Evolutionary conservation across 129 eudicot genomes (phyloP).

Genomic region (Calendula officinalis): DNA sequence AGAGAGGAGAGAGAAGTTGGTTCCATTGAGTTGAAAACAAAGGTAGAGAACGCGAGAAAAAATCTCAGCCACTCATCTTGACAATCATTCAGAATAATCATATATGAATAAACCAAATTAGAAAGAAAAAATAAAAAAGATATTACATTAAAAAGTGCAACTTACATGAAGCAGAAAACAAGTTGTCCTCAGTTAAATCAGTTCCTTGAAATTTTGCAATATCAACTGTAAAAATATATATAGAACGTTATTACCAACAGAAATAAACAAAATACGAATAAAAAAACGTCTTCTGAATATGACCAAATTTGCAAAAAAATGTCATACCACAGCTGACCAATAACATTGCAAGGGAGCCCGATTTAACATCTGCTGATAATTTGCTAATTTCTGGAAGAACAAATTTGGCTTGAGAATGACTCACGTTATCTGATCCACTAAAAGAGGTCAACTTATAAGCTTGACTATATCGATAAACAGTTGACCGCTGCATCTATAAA

Average conservation of each 20-base stretch:
- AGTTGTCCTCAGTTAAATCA: slow-evolving; percentile 45
- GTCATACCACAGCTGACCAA: slow-evolving; percentile 84
- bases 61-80: background rate
- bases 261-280: slow-evolving; percentile 3
- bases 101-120: too few relatives aligned
- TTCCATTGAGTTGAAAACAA: too few relatives aligned
- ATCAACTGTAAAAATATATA: slow-evolving; percentile 41
- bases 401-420: slow-evolving; percentile 49
- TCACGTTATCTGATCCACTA: slow-evolving; percentile 37
- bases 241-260: slow-evolving; percentile 8
- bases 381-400: slow-evolving; percentile 76
- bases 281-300: background rate
- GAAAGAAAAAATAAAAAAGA: background rate
- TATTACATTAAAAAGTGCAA: slow-evolving; percentile 5
- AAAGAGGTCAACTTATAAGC: slow-evolving; percentile 47
- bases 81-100: slow-evolving; percentile 5
- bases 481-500: slow-evolving; percentile 50
- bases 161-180: slow-evolving; percentile 63
- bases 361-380: slow-evolving; percentile 61
- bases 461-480: slow-evolving; percentile 61
- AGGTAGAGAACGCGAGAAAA: too few relatives aligned
- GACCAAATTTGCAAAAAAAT: slow-evolving; percentile 10
- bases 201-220: slow-evolving; percentile 25
- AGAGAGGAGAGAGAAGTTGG: too few relatives aligned
- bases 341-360: slow-evolving; percentile 64